phyloP scores from a whole-genome alignment of 345 rosid species.

The Euphorbia peplus region DNA sequence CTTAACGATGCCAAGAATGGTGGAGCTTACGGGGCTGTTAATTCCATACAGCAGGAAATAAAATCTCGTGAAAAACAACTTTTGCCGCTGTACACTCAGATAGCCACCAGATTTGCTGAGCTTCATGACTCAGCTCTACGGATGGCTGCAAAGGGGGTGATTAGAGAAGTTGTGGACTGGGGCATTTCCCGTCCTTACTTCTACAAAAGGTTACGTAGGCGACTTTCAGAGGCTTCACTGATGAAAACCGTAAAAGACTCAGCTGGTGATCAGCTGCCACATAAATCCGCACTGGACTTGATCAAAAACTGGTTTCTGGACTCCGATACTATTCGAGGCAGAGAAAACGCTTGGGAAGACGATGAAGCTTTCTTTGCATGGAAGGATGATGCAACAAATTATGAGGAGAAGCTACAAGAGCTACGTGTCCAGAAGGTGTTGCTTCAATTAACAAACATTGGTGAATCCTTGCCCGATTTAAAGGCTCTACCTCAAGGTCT shows the following conservation, averaged over 20 bases:
- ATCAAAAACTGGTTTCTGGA: conserved; percentile 80
- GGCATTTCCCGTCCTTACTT: conserved; percentile 61
- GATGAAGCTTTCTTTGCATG: conserved; percentile 82
- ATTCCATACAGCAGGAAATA: conserved; percentile 66
- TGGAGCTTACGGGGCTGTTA: conserved; percentile 35
- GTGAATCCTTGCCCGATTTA: conserved; percentile 64
- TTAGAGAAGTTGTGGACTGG: conserved; percentile 91
- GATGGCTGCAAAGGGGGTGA: conserved; percentile 95
- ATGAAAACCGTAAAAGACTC: conserved; percentile 59
- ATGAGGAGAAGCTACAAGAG: conserved; percentile 59
- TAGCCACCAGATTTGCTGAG: conserved; percentile 93
- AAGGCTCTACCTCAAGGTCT: conserved; percentile 87
- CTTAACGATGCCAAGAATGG: conserved; percentile 66
- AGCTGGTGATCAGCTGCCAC: conserved; percentile 59
- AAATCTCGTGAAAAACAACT: conserved; percentile 80
- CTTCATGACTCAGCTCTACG: conserved; percentile 90
- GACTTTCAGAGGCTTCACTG: conserved; percentile 71
- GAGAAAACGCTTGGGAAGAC: conserved; percentile 65
- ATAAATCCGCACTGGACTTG: conserved; percentile 57
- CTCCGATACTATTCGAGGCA: conserved; percentile 49
- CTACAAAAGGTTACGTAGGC: conserved; percentile 64
- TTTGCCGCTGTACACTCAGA: conserved; percentile 80
- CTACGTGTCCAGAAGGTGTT: conserved; percentile 72
- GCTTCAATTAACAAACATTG: conserved; percentile 58
- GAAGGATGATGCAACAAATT: conserved; percentile 60